Evolutionary conservation across 768 basidiomycete species (phyloP).

Genomic region (Mycena filopes): DNA sequence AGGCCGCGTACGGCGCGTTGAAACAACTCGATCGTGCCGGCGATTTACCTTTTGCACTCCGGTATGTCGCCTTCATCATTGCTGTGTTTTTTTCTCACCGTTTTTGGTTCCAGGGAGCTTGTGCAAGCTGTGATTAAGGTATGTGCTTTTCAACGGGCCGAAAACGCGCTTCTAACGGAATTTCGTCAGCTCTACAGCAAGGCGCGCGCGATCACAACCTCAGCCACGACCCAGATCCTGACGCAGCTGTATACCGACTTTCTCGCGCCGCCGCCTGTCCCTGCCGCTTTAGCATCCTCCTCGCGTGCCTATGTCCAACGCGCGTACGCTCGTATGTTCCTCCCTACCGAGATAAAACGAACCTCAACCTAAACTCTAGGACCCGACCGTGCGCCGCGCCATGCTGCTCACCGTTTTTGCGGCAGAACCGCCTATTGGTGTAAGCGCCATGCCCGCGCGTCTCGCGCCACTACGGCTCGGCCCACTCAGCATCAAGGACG

Average conservation of each 20-base stretch:
- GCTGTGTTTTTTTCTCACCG: slow-evolving; percentile 41
- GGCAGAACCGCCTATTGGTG: slow-evolving; percentile 32
- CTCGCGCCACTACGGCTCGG: slow-evolving; percentile 65
- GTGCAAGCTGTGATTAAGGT: slow-evolving; percentile 79
- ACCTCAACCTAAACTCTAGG: no score
- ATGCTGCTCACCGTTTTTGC: slow-evolving; percentile 79
- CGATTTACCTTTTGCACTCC: slow-evolving; percentile 73
- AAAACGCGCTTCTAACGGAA: background rate
- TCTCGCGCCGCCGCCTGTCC: slow-evolving; percentile 51
- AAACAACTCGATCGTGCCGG: slow-evolving; percentile 74
- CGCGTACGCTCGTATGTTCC: slow-evolving; percentile 28
- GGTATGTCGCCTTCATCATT: slow-evolving; percentile 50
- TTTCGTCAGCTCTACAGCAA: slow-evolving; percentile 69
- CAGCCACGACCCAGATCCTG: slow-evolving; percentile 61
- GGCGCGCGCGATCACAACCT: slow-evolving; percentile 70
- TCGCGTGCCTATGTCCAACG: background rate
- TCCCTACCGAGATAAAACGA: no score
- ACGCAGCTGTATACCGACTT: slow-evolving; percentile 75
- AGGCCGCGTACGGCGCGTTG: slow-evolving; percentile 73
- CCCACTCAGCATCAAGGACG: slow-evolving; percentile 68
- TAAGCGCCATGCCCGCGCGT: slow-evolving; percentile 54
- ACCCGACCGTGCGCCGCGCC: slow-evolving; percentile 72
- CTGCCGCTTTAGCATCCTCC: background rate
- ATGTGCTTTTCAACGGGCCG: background rate
- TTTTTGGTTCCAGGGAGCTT: slow-evolving; percentile 50